Base-by-base conservation (phyloP, 2,329 filamentous ascomycete genomes). In the Cadophora sp. region DNA sequence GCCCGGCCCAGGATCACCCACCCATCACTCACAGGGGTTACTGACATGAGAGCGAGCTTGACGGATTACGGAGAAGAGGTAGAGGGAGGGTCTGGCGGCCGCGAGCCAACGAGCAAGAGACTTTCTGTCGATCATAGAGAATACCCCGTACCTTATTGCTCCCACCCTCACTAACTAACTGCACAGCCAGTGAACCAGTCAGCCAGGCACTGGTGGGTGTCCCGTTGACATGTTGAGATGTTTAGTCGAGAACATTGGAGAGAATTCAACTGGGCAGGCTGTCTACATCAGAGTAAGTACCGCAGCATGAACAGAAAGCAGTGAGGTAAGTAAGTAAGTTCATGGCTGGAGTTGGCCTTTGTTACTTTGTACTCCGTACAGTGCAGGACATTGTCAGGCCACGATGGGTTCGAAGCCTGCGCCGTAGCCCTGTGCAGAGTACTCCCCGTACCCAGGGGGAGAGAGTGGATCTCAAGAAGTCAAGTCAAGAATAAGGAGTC, bases 101-200 rank as follows among this genome's bases (percentile, higher is more conserved):
- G 47, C 20, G 16, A 27, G 27, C 30, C 27, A 48, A 24, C 20
- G 47, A 48, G 8, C 4, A 11, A 55, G 4, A 16, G 51, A 36
- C 9, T 22, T 22, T 39, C 18, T 22, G 53, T 56, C 33, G 30
- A 56, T 56, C 53, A 56, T 56, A 56, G 53, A 39, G 20, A 36
- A 41, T 56, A 56, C n/a, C 53, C 53, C 9, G 30, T 56, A 39
- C 30, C 53, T 56, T 56, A 41, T 27, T 48, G n/a, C 43, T 45
- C 43, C 43, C 16, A 18, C n/a, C 43, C 43, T 18, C 36, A 45
- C n/a, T 22, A 11, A n/a, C 8, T 4, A n/a, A 18, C 9, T 39
- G 45, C n/a, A 20, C 45, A 22, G 45, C 20, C 7, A 45, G 18
- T n/a, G 30, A 4, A 33, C 30, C 9, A 9, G 36, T 39, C 36